These are phyloP conservation scores for Annulohypoxylon maeteangense DNA, from an alignment of 495 filamentous ascomycete species.

Conservation along the genomic window DNA sequence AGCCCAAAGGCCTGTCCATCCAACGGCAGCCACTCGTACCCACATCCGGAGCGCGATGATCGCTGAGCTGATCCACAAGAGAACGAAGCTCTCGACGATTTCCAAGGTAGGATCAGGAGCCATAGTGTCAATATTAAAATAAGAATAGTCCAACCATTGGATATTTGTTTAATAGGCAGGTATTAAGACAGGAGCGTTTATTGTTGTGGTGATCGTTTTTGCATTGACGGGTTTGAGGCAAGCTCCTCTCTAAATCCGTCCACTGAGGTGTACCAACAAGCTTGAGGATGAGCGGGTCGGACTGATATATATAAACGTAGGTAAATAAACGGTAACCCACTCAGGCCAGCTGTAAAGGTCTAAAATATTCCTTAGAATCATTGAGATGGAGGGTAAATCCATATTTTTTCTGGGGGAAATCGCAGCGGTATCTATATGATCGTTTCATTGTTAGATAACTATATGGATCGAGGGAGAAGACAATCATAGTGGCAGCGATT, in stretches of 20 bases:
- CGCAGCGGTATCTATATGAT: not conserved
- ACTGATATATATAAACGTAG: not conserved
- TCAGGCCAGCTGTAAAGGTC: not conserved
- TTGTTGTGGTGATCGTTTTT: not conserved
- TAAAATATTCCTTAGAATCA: not conserved
- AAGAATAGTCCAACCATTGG: not conserved
- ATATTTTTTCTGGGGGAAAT: not conserved
- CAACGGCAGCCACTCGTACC: conserved; percentile 61
- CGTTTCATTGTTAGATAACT: not conserved
- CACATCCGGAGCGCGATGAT: conserved; percentile 60
- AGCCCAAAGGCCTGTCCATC: conserved; percentile 59
- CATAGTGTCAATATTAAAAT: not conserved
- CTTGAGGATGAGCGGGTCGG: not conserved
- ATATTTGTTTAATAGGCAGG: not conserved
- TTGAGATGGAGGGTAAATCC: not conserved
- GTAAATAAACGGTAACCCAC: too few relatives aligned
- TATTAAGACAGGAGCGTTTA: not conserved
- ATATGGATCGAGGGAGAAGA: not conserved
- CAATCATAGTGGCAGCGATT: not conserved
- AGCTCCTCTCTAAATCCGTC: not conserved
- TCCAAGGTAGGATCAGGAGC: not conserved
- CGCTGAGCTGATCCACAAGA: conserved; percentile 62
- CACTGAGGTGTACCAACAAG: not conserved
- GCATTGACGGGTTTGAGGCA: not conserved
- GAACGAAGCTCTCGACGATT: conserved; percentile 58